phyloP scores from a whole-genome alignment of 495 filamentous ascomycete genomes.

The Pseudevernia furfuracea region DNA sequence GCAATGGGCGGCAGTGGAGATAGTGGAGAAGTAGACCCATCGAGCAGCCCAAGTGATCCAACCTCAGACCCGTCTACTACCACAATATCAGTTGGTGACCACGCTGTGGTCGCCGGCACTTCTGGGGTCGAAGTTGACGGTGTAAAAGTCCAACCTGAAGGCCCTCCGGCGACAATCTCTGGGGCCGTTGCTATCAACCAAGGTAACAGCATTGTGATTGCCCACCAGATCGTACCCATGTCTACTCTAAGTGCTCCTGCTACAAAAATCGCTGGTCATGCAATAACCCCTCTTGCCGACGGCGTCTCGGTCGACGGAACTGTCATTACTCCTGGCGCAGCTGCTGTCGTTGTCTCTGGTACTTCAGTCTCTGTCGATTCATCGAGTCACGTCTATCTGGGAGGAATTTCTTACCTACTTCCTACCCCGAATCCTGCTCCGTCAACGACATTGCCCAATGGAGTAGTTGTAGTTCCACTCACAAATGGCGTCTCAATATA shows the following conservation, averaged over 20 bases:
- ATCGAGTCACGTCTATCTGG: neutral
- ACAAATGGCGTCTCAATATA: neutral
- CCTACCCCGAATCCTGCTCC: neutral
- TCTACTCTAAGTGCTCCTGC: neutral
- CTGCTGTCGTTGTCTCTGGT: neutral
- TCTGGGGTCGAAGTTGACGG: neutral
- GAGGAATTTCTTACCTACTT: neutral
- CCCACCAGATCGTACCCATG: neutral
- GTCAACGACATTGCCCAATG: neutral
- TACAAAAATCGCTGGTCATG: neutral
- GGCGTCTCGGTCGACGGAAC: neutral
- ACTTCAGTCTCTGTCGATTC: constrained; percentile 1
- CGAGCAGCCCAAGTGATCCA: too few relatives aligned
- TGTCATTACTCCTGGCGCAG: neutral
- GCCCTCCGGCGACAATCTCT: neutral
- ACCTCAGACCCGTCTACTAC: too few relatives aligned
- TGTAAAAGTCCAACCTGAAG: neutral
- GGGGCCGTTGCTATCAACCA: neutral
- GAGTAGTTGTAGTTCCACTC: neutral
- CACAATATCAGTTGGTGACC: neutral
- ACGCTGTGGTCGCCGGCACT: neutral
- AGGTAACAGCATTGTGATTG: constrained; percentile 2
- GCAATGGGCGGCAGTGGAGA: too few relatives aligned
- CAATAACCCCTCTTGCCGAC: neutral
- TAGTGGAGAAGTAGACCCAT: too few relatives aligned